Conservation (phyloP, 1,139 yeast genomes). For the Sugiyamaella castrensis region DNA sequence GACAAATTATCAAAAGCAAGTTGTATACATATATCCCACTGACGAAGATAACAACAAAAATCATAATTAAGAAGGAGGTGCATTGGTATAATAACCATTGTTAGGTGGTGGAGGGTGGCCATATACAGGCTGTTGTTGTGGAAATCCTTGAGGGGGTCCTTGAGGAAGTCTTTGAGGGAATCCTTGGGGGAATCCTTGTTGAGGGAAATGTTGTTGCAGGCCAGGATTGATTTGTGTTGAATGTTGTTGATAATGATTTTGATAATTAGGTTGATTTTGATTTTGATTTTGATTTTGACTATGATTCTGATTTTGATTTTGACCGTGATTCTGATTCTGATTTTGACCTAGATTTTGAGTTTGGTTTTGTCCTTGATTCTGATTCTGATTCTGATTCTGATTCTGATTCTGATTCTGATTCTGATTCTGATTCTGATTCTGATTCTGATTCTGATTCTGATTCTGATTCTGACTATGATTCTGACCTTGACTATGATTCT, state of each 20-base stretch:
- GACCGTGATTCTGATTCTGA: neutral
- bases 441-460: constrained; percentile 23
- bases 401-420: constrained; percentile 24
- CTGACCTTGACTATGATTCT: too few relatives aligned
- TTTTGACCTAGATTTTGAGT: too few relatives aligned
- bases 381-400: constrained; percentile 22
- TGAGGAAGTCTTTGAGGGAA: constrained; percentile 18
- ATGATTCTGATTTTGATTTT: too few relatives aligned
- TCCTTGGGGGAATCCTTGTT: constrained; percentile 13
- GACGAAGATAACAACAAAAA: constrained; percentile 7
- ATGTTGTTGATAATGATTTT: neutral
- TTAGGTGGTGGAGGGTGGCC: constrained; percentile 12
- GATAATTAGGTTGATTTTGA: neutral
- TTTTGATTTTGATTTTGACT: constrained; percentile 1
- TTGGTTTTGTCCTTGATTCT: constrained; percentile 25
- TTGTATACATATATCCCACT: too few relatives aligned
- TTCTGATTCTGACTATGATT: too few relatives aligned
- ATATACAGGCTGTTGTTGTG: constrained; percentile 15
- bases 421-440: constrained; percentile 20
- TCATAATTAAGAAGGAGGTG: constrained; percentile 15
- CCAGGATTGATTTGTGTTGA: neutral
- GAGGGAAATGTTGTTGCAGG: constrained; percentile 12
- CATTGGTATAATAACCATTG: constrained; percentile 12
- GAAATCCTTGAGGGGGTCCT: constrained; percentile 17
- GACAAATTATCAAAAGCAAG: too few relatives aligned